Conservation (phyloP, 1,284 basidiomycete species). For the Ceratobasidium sp. region DNA sequence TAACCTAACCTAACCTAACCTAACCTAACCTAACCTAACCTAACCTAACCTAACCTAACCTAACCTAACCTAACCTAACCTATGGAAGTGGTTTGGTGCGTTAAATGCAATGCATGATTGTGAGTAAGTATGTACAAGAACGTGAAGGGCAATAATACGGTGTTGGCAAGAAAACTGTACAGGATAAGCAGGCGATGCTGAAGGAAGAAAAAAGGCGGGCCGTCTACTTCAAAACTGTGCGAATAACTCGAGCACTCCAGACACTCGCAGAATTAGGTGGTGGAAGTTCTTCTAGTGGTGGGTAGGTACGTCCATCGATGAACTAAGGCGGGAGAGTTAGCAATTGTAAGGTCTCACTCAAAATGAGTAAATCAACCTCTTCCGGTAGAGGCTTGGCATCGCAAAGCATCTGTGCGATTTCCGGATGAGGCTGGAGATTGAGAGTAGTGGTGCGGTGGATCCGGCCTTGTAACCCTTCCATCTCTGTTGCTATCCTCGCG, state of each 20-base stretch:
- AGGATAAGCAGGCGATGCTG: too few species aligned
- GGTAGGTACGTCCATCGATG: constrained; percentile 39
- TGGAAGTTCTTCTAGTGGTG: constrained; percentile 4
- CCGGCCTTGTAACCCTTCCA: constrained; percentile 77
- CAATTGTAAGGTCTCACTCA: not conserved
- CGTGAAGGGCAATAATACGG: too few species aligned
- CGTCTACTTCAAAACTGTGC: constrained; percentile 37
- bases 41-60: too few species aligned
- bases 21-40: too few species aligned
- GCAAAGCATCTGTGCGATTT: constrained; percentile 68
- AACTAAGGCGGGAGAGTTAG: constrained; percentile 15
- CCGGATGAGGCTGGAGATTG: constrained; percentile 66
- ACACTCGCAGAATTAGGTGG: constrained; percentile 9
- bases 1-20: too few species aligned
- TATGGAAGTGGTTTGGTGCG: too few species aligned
- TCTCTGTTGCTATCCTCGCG: constrained; percentile 75
- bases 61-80: too few species aligned
- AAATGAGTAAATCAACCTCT: constrained; percentile 64
- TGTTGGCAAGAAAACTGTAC: too few species aligned
- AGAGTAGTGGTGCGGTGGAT: constrained; percentile 73
- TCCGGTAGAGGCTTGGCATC: constrained; percentile 69
- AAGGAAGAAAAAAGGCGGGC: too few species aligned
- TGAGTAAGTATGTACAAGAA: too few species aligned
- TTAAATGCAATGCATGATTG: too few species aligned
- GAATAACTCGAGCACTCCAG: constrained; percentile 41